Conservation (phyloP, 768 basidiomycete genomes). For the Pleurotus salmoneostramineus region DNA sequence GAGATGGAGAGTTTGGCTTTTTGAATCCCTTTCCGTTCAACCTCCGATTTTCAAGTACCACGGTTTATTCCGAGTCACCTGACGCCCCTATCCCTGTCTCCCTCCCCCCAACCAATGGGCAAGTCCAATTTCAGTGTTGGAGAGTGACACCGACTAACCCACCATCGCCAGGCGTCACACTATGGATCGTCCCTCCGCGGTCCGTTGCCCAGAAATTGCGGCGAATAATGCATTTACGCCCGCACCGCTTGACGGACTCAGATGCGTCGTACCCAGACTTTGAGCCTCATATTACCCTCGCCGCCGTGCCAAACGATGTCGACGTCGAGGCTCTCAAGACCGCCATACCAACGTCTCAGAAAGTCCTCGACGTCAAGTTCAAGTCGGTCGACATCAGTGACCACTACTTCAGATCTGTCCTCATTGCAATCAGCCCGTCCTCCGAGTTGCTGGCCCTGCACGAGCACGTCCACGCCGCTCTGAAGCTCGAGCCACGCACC, state of each 20-base stretch:
- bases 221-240: slow-evolving; percentile 37
- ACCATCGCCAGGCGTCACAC: slow-evolving; percentile 41
- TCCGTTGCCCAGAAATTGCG: slow-evolving; percentile 38
- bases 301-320: slow-evolving; percentile 28
- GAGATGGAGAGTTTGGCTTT: slow-evolving; percentile 14
- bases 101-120: not conserved
- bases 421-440: slow-evolving; percentile 45
- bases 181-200: slow-evolving; percentile 70
- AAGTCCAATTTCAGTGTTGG: not conserved
- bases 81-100: not conserved
- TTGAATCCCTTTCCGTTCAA: slow-evolving; percentile 8
- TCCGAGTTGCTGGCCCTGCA: slow-evolving; percentile 46
- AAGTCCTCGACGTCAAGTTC: slow-evolving; percentile 42
- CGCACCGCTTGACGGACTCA: not conserved
- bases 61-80: slow-evolving; percentile 7
- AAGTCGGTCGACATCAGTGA: slow-evolving; percentile 50
- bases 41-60: slow-evolving; percentile 8
- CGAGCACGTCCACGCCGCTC: slow-evolving; percentile 33
- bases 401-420: slow-evolving; percentile 72
- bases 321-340: slow-evolving; percentile 28
- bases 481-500: slow-evolving; percentile 38
- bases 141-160: not conserved
- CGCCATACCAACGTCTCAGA: slow-evolving; percentile 31
- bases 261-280: slow-evolving; percentile 52
- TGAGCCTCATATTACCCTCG: slow-evolving; percentile 71